These are phyloP conservation scores for Eimeria acervulina DNA, from an alignment of 169 alveolate species.

Conservation along the genomic window DNA sequence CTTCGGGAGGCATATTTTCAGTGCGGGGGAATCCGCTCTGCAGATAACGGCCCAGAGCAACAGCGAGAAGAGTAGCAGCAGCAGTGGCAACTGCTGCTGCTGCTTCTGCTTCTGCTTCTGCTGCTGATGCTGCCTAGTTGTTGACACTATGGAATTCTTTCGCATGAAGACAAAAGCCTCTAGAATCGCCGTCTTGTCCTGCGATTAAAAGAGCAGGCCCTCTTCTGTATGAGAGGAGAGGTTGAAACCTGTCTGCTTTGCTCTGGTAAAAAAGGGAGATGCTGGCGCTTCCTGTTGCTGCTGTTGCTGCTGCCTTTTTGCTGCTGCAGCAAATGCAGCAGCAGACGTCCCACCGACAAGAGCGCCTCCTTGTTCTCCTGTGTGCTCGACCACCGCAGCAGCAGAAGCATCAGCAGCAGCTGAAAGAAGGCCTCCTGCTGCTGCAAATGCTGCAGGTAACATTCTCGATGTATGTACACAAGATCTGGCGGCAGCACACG, in stretches of 20 bases:
- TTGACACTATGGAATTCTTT: too few relatives aligned
- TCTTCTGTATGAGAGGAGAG: neutral
- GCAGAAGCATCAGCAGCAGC: conserved; percentile 20
- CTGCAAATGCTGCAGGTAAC: conserved; percentile 59
- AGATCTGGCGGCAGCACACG: conserved; percentile 51
- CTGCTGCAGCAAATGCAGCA: conserved; percentile 38
- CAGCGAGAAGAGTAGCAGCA: neutral
- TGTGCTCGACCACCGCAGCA: conserved; percentile 45
- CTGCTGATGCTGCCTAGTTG: neutral
- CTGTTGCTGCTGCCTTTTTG: neutral
- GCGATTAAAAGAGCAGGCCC: neutral
- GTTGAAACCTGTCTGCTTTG: neutral
- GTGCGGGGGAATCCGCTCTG: neutral
- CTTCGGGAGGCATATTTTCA: neutral
- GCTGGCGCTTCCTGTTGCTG: conserved; percentile 23
- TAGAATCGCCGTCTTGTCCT: conserved; percentile 18
- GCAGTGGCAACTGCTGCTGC: conserved; percentile 27
- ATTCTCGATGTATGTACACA: conserved; percentile 39
- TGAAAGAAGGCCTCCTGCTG: conserved; percentile 46
- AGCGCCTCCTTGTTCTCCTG: conserved; percentile 59
- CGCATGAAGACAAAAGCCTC: too few relatives aligned
- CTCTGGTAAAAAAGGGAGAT: neutral
- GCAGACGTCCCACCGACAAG: neutral
- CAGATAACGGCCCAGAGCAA: neutral
- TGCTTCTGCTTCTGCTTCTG: neutral